Evolutionary conservation across 1,284 basidiomycete genomes (phyloP).

Genomic region (Ganoderma lingzhi): DNA sequence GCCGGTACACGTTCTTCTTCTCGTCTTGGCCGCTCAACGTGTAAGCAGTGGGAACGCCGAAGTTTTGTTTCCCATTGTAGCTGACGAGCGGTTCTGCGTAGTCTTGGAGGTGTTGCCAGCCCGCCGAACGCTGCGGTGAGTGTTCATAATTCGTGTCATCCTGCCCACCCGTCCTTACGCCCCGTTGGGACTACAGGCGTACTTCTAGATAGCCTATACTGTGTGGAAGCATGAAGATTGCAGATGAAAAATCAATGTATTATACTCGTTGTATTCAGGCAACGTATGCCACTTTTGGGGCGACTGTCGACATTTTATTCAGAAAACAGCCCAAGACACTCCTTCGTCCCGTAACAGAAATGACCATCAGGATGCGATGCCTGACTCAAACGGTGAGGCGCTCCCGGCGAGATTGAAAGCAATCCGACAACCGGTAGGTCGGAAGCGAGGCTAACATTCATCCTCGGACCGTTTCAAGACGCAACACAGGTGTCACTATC

Average conservation of each 20-base stretch:
- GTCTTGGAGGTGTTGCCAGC: slow-evolving; percentile 63
- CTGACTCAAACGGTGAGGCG: not conserved
- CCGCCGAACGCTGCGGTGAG: slow-evolving; percentile 75
- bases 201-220: slow-evolving; percentile 4
- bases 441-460: not conserved
- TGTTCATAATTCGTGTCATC: slow-evolving; percentile 10
- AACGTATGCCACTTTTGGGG: too few relatives aligned
- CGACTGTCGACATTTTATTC: not conserved
- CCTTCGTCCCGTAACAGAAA: not conserved
- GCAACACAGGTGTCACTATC: not conserved
- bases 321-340: not conserved
- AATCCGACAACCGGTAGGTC: not conserved
- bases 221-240: not conserved
- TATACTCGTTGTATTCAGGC: not conserved
- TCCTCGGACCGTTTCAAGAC: not conserved
- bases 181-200: slow-evolving; percentile 1
- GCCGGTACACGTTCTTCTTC: slow-evolving; percentile 76
- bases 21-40: slow-evolving; percentile 78
- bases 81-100: not conserved
- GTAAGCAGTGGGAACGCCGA: slow-evolving; percentile 46
- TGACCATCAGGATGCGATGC: not conserved
- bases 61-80: too few relatives aligned
- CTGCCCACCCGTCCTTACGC: not conserved
- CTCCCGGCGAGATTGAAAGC: not conserved
- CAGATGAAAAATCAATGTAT: not conserved